Evolutionary conservation across 2,329 filamentous ascomycete genomes (phyloP).

Genomic region (Sporothrix brasiliensis): DNA sequence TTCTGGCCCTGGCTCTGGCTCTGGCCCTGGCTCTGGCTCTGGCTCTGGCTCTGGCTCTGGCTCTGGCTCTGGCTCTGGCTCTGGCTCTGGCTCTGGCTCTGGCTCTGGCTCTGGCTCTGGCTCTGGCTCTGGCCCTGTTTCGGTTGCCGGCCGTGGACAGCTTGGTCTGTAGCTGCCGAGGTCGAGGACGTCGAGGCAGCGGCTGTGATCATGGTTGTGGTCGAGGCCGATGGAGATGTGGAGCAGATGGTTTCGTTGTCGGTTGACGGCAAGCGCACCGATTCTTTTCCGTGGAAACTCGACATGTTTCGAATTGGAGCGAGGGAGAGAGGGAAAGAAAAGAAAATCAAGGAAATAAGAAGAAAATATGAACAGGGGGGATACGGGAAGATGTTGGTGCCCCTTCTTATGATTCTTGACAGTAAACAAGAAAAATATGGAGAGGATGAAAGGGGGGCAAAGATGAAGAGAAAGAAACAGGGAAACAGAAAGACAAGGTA

Average conservation of each 20-base stretch:
- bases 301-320: background rate
- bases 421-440: background rate
- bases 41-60: background rate
- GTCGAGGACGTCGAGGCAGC: slow-evolving; percentile 24
- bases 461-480: background rate
- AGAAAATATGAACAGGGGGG: background rate
- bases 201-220: slow-evolving; percentile 30
- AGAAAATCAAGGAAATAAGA: background rate
- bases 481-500: background rate
- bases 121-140: background rate
- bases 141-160: background rate
- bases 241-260: slow-evolving; percentile 24
- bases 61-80: background rate
- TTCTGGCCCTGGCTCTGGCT: no score
- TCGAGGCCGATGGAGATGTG: slow-evolving; percentile 25
- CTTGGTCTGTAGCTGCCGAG: background rate
- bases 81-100: background rate
- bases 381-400: background rate
- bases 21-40: background rate
- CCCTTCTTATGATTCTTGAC: background rate
- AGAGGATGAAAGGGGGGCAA: background rate
- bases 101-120: background rate
- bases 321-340: background rate
- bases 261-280: slow-evolving; percentile 27
- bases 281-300: slow-evolving; percentile 6